phyloP scores from a whole-genome alignment of 495 filamentous ascomycete species.

The Eremomyces bilateralis region DNA sequence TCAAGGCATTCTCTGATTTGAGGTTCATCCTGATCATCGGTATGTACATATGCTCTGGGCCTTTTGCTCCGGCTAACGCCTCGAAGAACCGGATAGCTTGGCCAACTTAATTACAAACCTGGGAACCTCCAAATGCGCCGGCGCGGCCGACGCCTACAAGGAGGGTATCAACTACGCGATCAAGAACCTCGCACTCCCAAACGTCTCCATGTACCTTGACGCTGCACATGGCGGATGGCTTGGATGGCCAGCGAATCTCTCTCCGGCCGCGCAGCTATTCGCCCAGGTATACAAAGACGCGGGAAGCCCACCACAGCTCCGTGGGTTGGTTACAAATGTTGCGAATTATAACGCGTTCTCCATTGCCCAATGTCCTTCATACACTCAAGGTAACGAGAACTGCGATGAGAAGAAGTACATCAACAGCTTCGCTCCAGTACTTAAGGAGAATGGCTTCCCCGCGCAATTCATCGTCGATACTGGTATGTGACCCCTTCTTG shows the following conservation, averaged over 20 bases:
- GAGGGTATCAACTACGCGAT: conserved; percentile 53
- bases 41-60: no score
- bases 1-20: conserved; percentile 3
- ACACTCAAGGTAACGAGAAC: conserved; percentile 20
- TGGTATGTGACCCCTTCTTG: conserved; percentile 16
- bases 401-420: conserved; percentile 58
- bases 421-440: conserved; percentile 38
- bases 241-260: conserved; percentile 60
- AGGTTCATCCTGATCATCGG: conserved; percentile 3
- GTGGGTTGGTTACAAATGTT: conserved; percentile 59
- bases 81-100: conserved; percentile 50
- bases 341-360: conserved; percentile 55
- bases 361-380: no score
- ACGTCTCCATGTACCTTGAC: conserved; percentile 70
- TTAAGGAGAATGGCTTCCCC: conserved; percentile 39
- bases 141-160: conserved; percentile 40
- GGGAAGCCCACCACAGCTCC: conserved; percentile 38
- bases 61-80: conserved; percentile 3
- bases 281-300: conserved; percentile 44
- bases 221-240: conserved; percentile 68
- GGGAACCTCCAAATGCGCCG: conserved; percentile 37
- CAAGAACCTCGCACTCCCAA: conserved; percentile 45
- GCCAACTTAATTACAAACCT: conserved; percentile 65
- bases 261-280: conserved; percentile 45
- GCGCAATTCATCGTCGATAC: conserved; percentile 55